phyloP scores from a whole-genome alignment of 1,284 basidiomycete genomes.

The Ustilago curta region DNA sequence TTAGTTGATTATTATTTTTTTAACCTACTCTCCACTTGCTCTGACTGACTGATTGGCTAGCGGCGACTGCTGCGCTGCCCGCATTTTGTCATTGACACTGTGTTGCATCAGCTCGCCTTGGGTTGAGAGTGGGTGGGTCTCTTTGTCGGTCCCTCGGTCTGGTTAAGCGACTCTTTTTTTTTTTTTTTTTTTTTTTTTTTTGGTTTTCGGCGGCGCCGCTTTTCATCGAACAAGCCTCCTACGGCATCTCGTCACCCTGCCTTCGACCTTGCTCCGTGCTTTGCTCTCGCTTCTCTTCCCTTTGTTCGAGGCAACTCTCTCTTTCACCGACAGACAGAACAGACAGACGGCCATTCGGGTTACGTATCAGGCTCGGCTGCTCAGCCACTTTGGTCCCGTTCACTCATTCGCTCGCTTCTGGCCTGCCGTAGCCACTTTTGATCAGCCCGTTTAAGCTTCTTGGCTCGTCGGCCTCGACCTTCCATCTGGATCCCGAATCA shows the following conservation, averaged over 20 bases:
- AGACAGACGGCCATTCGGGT: neutral
- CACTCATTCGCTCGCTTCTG: neutral
- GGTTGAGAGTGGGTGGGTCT: neutral
- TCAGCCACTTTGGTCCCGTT: too few relatives aligned
- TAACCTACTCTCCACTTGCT: too few relatives aligned
- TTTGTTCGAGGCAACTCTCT: neutral
- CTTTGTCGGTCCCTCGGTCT: neutral
- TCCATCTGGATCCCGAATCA: neutral
- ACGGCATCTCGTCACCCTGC: neutral
- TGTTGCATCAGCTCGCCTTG: constrained; percentile 9
- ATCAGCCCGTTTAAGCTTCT: constrained; percentile 5
- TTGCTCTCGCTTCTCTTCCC: neutral
- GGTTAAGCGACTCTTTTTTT: neutral
- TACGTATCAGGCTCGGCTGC: constrained; percentile 1
- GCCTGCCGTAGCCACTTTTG: neutral
- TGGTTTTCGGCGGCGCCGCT: neutral
- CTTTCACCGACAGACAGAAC: neutral
- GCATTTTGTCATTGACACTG: neutral
- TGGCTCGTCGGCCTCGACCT: neutral
- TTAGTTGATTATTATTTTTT: too few relatives aligned
- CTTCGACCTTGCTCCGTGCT: neutral
- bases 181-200: neutral
- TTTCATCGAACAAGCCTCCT: neutral
- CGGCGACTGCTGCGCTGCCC: constrained; percentile 1
- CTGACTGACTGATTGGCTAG: neutral